Base-by-base conservation (phyloP, 768 basidiomycete genomes). In the Mrakia gelida region DNA sequence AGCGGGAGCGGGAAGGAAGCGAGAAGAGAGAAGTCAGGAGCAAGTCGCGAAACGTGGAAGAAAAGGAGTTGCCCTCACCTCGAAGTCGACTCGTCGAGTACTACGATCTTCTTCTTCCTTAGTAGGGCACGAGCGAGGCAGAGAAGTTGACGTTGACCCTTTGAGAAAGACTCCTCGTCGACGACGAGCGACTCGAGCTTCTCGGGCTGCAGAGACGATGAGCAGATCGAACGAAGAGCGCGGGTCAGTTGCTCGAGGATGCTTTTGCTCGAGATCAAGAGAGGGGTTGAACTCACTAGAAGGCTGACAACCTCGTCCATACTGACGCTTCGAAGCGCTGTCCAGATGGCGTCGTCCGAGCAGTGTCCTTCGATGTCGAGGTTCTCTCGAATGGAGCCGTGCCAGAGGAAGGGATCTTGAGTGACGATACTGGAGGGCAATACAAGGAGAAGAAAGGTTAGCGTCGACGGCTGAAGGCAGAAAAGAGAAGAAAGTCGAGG, bases 61-160 rank as follows among this genome's bases (percentile, higher is more conserved):
- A 15, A 52, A 78, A 23, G 15, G 11, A 78, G n/a, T n/a, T n/a
- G n/a, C n/a, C n/a, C 79, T 54, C 15, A 79, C 79, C 74, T 52
- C 13, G 73, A 67, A 1, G 65, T 79, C 26, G 68, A 70, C 45
- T 71, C 73, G 49, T 81, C 80, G 6, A 81, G 79, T 10, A 80
- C 80, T 0, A 81, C 45, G 43, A 81, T 81, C 71, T 52, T 70
- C 26, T 80, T 45, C 28, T 67, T 76, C 4, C 81, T 73, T 21
- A 81, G 72, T 2, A 81, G 79, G 0, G 80, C 81, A 1, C 81
- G 77, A 9, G 81, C 80, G 23, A 81, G 75, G 16, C 80, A 80
- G 18, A 81, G 75, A 15, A 81, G 80, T 70, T 81, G 81, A 28
- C 80, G 41, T 62, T 81, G 81, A n/a, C 81, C 81, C 45, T 79